Conservation (phyloP, 2,329 filamentous ascomycete species). For the Cercospora sp. region DNA sequence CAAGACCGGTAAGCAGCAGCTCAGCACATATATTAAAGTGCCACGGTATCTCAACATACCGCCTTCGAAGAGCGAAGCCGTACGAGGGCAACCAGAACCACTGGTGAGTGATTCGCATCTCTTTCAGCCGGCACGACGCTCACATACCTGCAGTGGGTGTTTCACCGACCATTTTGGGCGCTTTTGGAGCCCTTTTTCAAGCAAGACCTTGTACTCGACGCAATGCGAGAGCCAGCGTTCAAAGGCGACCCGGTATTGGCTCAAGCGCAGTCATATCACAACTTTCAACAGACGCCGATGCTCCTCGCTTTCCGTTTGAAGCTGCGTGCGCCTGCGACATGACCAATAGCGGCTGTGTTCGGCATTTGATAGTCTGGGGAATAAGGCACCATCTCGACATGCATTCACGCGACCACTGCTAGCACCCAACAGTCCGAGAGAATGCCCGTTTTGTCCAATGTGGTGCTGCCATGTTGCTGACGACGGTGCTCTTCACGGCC, state of each 20-base stretch:
- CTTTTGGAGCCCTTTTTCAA: slow-evolving; percentile 49
- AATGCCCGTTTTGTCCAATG: neutral
- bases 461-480: neutral
- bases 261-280: slow-evolving; percentile 41
- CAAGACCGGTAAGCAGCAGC: slow-evolving; percentile 40
- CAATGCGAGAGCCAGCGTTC: slow-evolving; percentile 52
- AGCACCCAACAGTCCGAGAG: neutral
- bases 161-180: slow-evolving; percentile 50
- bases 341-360: slow-evolving; percentile 1
- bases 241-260: slow-evolving; percentile 37
- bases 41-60: slow-evolving; percentile 47
- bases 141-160: slow-evolving; percentile 34
- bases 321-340: neutral
- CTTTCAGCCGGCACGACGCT: slow-evolving; percentile 29
- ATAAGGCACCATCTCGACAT: neutral
- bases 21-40: slow-evolving; percentile 43
- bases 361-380: slow-evolving; percentile 1
- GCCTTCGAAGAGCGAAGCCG: slow-evolving; percentile 43
- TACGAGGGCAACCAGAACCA: slow-evolving; percentile 32
- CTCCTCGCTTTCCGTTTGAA: slow-evolving; percentile 38
- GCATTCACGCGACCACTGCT: neutral
- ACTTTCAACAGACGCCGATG: slow-evolving; percentile 42
- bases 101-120: slow-evolving; percentile 32
- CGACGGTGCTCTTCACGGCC: neutral
- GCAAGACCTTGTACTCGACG: slow-evolving; percentile 47